These are phyloP conservation scores for Pseudogymnoascus sp. DNA, from an alignment of 2,329 filamentous ascomycete species.

Conservation along the genomic window DNA sequence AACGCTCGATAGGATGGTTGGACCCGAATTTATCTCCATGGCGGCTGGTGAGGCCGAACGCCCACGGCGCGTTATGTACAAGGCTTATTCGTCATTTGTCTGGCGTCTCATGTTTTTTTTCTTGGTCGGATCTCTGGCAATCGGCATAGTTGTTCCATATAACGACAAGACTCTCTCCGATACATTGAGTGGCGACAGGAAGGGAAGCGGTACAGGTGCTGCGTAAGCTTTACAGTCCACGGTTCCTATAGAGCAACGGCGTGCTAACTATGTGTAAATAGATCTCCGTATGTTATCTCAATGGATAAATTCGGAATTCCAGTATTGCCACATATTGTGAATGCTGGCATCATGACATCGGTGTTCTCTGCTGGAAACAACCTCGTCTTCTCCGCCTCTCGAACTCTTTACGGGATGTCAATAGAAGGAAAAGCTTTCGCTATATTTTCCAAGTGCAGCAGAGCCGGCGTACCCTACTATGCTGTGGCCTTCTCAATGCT, in stretches of 20 bases:
- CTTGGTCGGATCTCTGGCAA: constrained; percentile 56
- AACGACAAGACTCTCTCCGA: constrained; percentile 48
- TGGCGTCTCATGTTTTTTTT: constrained; percentile 66
- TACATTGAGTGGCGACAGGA: constrained; percentile 40
- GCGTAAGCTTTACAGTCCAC: not conserved
- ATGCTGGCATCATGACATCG: constrained; percentile 58
- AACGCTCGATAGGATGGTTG: constrained; percentile 52
- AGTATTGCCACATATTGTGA: constrained; percentile 59
- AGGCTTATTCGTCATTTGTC: constrained; percentile 65
- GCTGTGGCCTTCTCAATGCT: constrained; percentile 59
- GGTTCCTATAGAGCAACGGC: not conserved
- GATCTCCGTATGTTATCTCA: constrained; percentile 40
- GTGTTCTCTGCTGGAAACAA: constrained; percentile 55
- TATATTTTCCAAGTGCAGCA: constrained; percentile 53
- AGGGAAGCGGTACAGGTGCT: not conserved
- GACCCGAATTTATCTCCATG: constrained; percentile 59
- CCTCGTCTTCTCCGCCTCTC: constrained; percentile 57
- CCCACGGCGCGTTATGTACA: constrained; percentile 54
- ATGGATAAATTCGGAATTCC: constrained; percentile 59
- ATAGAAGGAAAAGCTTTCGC: constrained; percentile 57
- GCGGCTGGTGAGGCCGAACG: constrained; percentile 63
- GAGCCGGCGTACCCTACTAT: constrained; percentile 49
- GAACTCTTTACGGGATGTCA: constrained; percentile 61
- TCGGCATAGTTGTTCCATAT: constrained; percentile 59
- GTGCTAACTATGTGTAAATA: constrained; percentile 26